Conservation (phyloP, 176 grass and related monocot species). For the Avena insularis region DNA sequence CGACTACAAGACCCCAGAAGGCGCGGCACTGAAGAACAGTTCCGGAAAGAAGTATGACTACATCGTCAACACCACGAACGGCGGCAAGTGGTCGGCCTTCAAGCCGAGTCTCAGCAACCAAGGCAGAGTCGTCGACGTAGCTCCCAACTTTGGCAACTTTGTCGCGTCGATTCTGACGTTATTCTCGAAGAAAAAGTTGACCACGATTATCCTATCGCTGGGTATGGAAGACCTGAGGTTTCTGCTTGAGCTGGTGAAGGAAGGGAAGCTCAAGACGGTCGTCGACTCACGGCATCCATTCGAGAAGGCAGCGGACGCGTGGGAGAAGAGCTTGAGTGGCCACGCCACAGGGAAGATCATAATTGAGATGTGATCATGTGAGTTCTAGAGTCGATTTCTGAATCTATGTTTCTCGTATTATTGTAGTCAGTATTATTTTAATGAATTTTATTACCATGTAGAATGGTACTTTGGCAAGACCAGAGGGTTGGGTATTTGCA, state of each 20-base stretch:
- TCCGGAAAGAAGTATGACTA: constrained; percentile 14
- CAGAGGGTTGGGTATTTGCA: no score
- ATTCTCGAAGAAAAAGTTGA: background rate
- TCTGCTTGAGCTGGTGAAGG: constrained; percentile 14
- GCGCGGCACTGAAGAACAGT: background rate
- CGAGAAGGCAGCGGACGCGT: background rate
- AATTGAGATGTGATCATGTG: constrained; percentile 4
- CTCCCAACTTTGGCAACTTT: background rate
- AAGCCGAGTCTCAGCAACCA: background rate
- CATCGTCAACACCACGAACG: background rate
- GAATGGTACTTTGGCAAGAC: no score
- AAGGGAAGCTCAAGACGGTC: constrained; percentile 10
- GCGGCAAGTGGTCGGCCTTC: background rate
- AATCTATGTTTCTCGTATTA: background rate
- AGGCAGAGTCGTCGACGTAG: background rate
- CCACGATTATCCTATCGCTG: background rate
- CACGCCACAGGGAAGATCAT: background rate
- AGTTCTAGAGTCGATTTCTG: background rate
- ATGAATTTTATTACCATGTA: no score
- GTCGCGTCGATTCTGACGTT: background rate
- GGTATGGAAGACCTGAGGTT: background rate
- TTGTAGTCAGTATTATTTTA: no score
- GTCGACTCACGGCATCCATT: background rate
- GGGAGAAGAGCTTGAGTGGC: constrained; percentile 16
- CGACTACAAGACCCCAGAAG: background rate